Evolutionary conservation across 495 filamentous ascomycete genomes (phyloP), one percentile per base, ranked within the genome.

Genomic region (Aspergillus affinis): DNA sequence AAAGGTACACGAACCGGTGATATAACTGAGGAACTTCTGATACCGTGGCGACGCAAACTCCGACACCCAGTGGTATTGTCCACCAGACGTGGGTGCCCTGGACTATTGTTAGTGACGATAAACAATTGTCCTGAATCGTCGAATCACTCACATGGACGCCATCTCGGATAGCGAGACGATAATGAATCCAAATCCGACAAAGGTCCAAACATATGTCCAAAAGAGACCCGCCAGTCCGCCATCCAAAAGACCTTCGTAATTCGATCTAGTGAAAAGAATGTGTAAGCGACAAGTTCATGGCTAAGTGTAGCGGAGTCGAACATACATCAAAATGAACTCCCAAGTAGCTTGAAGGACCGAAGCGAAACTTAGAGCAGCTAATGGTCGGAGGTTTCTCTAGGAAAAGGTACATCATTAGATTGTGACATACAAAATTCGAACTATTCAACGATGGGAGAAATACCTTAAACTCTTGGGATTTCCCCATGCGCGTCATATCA

Each of bases 261-360:
- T 59, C 0, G 59, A 59, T 13, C 63, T 63, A n/a, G n/a, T n/a
- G n/a, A n/a, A n/a, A n/a, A n/a, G n/a, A n/a, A n/a, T n/a, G n/a
- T n/a, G n/a, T n/a, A n/a, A n/a, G n/a, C n/a, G n/a, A n/a, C n/a
- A n/a, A n/a, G n/a, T n/a, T n/a, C n/a, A n/a, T n/a, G n/a, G n/a
- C n/a, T n/a, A n/a, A n/a, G n/a, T n/a, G n/a, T n/a, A n/a, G n/a
- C n/a, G n/a, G n/a, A n/a, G 29, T 27, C 23, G 4, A 41, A 51
- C 55, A 18, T 23, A 65, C 64, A 76, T 69, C 27, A 78, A 53
- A 47, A 78, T 71, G 15, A 72, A 76, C 54, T 82, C 79, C 79
- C 79, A 82, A 17, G 76, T 78, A 6, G 75, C 73, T 68, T 81
- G 77, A 27, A 82, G 60, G 1, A 78, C 78, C 17, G 75, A 78